These are phyloP conservation scores for Ulmus americana DNA, from an alignment of 331 rosid species.

Conservation along the genomic window DNA sequence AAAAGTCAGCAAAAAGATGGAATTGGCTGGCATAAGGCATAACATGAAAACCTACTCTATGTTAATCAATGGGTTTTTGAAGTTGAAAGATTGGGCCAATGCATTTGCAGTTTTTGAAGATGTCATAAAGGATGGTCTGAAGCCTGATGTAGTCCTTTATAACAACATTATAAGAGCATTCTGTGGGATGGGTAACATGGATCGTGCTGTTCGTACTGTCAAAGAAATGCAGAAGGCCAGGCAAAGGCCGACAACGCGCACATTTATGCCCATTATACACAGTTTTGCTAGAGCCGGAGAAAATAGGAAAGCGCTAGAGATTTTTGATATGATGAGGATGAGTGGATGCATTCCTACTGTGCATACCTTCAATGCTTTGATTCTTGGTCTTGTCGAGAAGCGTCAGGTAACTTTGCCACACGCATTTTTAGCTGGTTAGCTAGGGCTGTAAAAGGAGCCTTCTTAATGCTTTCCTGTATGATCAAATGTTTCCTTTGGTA, in stretches of 20 bases:
- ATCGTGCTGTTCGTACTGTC: constrained; percentile 68
- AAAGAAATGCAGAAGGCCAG: constrained; percentile 80
- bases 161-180: constrained; percentile 77
- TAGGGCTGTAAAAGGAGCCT: background rate
- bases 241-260: constrained; percentile 77
- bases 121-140: constrained; percentile 65
- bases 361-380: constrained; percentile 85
- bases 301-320: constrained; percentile 65
- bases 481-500: background rate
- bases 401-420: constrained; percentile 53
- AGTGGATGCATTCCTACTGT: constrained; percentile 92
- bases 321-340: constrained; percentile 90
- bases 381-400: constrained; percentile 93
- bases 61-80: constrained; percentile 83
- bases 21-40: constrained; percentile 63
- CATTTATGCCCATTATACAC: constrained; percentile 87
- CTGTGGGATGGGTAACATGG: constrained; percentile 95
- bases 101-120: constrained; percentile 83
- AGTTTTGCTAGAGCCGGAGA: constrained; percentile 89
- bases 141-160: constrained; percentile 80
- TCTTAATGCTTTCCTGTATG: background rate
- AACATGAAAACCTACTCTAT: constrained; percentile 94
- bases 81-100: constrained; percentile 95
- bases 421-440: background rate
- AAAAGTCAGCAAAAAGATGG: constrained; percentile 73